Base-by-base conservation (phyloP, 148 eudicot genomes). In the Vaccinium corymbosum region DNA sequence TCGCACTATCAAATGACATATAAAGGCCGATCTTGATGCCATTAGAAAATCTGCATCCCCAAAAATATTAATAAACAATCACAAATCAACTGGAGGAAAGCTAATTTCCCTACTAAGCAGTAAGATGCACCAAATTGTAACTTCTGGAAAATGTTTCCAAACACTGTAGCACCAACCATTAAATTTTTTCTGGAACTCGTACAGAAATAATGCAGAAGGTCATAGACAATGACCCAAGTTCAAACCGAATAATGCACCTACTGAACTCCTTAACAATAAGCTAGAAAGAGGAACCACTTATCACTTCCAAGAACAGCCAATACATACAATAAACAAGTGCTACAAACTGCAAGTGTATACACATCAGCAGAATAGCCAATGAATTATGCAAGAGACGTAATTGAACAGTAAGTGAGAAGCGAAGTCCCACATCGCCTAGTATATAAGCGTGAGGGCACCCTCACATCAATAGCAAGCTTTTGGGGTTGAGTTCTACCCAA, bases 31-130 rank as follows among this genome's bases (percentile, higher is more conserved):
- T 50, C 56, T 1, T 48, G 79, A 76, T 22, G 32, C 25, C 3
- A 76, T 20, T n/a, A 48, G 56, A 76, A 29, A 32, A 76, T 76
- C 79, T 76, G 79, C 56, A 76, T 49, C 25, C 56, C 56, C 56
- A 32, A 7, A 48, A 49, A 76, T 62, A 49, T 48, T 12, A 49
- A 75, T 10, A 22, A 12, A 75, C 11, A 22, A 12, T 27, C 3
- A 12, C 16, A 38, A 6, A 35, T 19, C 5, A 17, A 35, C 52
- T 4, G 16, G 35, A 10, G 17, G 48, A 38, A 38, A 61, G 17
- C 32, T 62, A 62, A 16, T 46, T 11, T 17, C 32, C 49, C 25
- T 20, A 61, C 25, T 46, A 64, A 20, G 25, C n/a, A 59, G 38
- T 35, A 56, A 0, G 5, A 57, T 14, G 1, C 48, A 16, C 59